Base-by-base conservation (phyloP, 1,284 basidiomycete species). In the Pyrrhoderma lamaoense region DNA sequence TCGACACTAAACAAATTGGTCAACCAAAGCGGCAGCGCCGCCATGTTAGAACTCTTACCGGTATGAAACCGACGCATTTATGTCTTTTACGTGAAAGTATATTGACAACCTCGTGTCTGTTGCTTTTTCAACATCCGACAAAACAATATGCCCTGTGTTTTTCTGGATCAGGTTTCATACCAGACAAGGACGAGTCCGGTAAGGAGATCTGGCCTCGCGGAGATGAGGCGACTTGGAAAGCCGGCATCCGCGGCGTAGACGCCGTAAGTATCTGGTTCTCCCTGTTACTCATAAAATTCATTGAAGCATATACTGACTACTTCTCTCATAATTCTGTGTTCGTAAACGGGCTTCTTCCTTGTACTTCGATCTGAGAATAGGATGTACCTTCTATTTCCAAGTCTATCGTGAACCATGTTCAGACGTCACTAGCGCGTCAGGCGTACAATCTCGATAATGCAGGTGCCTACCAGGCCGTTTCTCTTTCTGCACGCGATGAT, bases 201-300 rank as follows among this genome's bases (percentile, higher is more conserved):
- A 82, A 88, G 61, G 85, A 89, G 62, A 84, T 84, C 64, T 93
- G 89, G 88, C 89, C 89, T 23, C 73, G 77, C 57, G 91, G 91
- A 36, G 87, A 93, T 38, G 88, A 93, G 64, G 69, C 74, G 53
- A 75, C 76, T 0, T 93, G 90, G 90, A 88, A 85, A 67, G 74
- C 69, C 3, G 82, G 79, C 1, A 73, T 81, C 62, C 73, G 82
- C 50, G 68, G 64, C 7, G 67, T 84, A 36, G 76, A 82, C 59
- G 72, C 70, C 34, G 79, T 85, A 82, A 59, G 57, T 73, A 64
- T 21, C 25, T 36, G 8, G 3, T 25, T 16, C 21, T 43, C 14
- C 52, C 23, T 47, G 43, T 25, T 47, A n/a, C n/a, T n/a, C n/a
- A n/a, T n/a, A n/a, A n/a, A n/a, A n/a, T n/a, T n/a, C n/a, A n/a